Evolutionary conservation across 2,329 filamentous ascomycete genomes (phyloP), one percentile per base, ranked within the genome.

Genomic region (Pyrenochaeta sp.): DNA sequence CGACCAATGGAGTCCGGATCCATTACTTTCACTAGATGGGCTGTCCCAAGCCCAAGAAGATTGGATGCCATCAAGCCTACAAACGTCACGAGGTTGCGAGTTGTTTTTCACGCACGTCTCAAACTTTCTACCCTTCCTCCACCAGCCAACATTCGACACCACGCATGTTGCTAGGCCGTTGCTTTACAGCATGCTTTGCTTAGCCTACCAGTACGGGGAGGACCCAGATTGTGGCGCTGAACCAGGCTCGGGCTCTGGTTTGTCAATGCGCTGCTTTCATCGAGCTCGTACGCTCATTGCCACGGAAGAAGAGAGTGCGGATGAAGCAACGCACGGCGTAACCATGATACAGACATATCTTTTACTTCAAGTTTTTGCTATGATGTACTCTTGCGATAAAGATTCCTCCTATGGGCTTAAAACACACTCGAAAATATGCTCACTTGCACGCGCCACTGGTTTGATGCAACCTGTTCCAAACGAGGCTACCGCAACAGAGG

Each of bases 401-500:
- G 57, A 58, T 18, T 64, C 63, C 3, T 49, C 61, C 10, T 64
- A 63, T 36, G 63, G 55, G 7, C 48, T 66, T 11, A 58, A 64
- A 45, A 57, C 56, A 40, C 63, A 64, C 45, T 64, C 59, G n/a
- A 64, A 61, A 23, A 60, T 64, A 48, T 60, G 62, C 17, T 46
- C 51, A 6, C 35, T 66, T 3, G 59, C 63, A 30, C 61, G 63
- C 49, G 54, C 59, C 21, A 45, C 32, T 21, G 59, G 63, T 1
- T 48, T 66, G 7, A 60, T 64, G 55, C 59, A 63, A 36, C 53
- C 61, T 12, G 30, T 53, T n/a, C 27, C 33, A 1, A 30, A 35
- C 21, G 44, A 58, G 41, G 36, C 54, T 23, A 33, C 48, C n/a
- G 48, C 49, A 9, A 58, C 53, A 23, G 39, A 51, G 12, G 49